Percentiles rank a stretch among this genome's conserved stretches.
Conservation (phyloP, 2,329 filamentous ascomycete genomes). For the Pseudogymnoascus sp. region DNA sequence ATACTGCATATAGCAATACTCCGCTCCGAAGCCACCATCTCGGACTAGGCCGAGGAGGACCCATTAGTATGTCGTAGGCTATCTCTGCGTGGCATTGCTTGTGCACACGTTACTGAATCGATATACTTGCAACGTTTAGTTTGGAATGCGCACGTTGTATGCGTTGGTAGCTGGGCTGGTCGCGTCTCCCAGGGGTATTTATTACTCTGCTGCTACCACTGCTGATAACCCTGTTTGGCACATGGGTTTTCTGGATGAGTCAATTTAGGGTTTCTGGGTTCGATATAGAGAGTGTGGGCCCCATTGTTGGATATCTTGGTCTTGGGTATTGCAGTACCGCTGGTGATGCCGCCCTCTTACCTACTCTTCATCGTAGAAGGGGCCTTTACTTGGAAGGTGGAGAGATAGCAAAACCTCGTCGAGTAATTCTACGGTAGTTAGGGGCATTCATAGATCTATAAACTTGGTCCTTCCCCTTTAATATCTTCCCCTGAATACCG, state of each 20-base stretch:
- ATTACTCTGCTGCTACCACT: constrained; percentile 10
- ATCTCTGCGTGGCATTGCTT: constrained; percentile 14
- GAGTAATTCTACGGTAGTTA: not conserved
- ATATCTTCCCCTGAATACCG: not conserved
- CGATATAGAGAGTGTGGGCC: not conserved
- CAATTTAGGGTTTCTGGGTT: constrained; percentile 7
- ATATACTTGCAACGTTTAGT: constrained; percentile 17
- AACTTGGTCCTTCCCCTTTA: not conserved
- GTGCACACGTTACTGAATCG: constrained; percentile 25
- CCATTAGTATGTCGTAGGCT: constrained; percentile 13
- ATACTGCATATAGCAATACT: constrained; percentile 28
- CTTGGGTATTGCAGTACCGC: not conserved
- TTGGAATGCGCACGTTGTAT: constrained; percentile 17
- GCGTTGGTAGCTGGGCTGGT: constrained; percentile 39
- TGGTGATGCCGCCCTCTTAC: not conserved
- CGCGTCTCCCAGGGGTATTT: constrained; percentile 35
- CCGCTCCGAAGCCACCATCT: constrained; percentile 51
- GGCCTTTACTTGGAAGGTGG: not conserved
- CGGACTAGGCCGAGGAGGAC: constrained; percentile 46
- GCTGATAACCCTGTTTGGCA: not conserved
- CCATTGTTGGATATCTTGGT: not conserved
- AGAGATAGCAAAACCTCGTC: not conserved
- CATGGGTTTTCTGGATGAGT: not conserved
- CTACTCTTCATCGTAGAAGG: not conserved
- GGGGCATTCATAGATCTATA: not conserved